Evolutionary conservation across 169 alveolate genomes (phyloP), one percentile per base, ranked within the genome.

Genomic region (Cryptosporidium meleagridis): DNA sequence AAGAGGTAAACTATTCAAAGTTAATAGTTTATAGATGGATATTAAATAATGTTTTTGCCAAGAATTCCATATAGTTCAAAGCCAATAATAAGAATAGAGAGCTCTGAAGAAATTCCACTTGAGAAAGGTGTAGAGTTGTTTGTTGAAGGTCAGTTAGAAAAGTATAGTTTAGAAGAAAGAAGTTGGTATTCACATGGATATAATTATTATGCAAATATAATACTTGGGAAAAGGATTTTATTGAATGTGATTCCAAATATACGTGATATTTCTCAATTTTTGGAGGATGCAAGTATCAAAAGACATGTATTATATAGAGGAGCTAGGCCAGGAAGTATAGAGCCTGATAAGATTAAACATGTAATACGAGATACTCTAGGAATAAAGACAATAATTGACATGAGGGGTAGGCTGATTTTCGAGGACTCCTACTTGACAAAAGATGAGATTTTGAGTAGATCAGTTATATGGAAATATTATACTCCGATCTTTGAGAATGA

Each of bases 331-430:
- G 89, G 89, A n/a, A 29, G 89, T 18, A 9, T 65, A 26, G 89
- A 80, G n/a, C 89, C 89, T n/a, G 89, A 80, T 80, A 80, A 80
- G 41, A 18, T 80, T 16, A 80, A 80, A 31, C 80, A 80, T 29
- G 33, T 65, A 9, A 29, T 80, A 26, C 31, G 75, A 21, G 89
- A 80, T 65, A 51, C 68, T 26, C 48, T 80, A 29, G 89, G 89
- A 16, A 62, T 80, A 29, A 80, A 37, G 29, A 80, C 80, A 12
- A 80, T 80, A 16, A 62, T 80, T 3, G 89, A 80, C 9, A 41
- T 80, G 52, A 80, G 89, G 41, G 89, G 89, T 4, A 26, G 5
- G 23, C 14, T 41, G 5, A 80, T 80, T 7, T 80, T 80, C 39
- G 75, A 80, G 8, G 89, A 80, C 23, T 59, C 73, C 16, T 31